A percentile compares a stretch with the other conserved stretches of the same genome.
phyloP scores from a whole-genome alignment of 1,284 basidiomycete genomes.

The Sporisorium scitamineum region DNA sequence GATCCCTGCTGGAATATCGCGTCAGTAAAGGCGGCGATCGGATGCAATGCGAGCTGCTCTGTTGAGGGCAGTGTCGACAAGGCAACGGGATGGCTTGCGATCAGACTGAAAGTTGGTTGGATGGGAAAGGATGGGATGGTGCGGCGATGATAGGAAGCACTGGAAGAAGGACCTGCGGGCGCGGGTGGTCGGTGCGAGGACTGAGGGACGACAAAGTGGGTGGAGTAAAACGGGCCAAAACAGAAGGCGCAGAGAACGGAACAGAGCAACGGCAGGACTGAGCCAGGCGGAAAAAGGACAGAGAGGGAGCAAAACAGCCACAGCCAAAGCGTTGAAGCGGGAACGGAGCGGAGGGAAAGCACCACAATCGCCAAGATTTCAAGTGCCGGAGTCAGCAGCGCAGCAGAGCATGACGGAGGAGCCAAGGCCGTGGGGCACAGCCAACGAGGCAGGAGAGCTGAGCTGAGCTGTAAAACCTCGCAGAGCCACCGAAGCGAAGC shows the following conservation, averaged over 20 bases:
- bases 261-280: not conserved
- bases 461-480: conserved; percentile 8
- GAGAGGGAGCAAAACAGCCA: no score
- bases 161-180: conserved; percentile 6
- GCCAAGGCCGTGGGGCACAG: no score
- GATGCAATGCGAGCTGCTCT: not conserved
- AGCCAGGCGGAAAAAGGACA: conserved; percentile 2
- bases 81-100: not conserved
- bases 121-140: not conserved
- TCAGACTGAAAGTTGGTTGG: not conserved
- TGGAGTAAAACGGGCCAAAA: conserved; percentile 10
- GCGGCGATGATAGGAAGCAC: conserved; percentile 5
- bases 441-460: not conserved
- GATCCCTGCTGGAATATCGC: not conserved
- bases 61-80: not conserved
- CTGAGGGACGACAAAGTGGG: conserved; percentile 1
- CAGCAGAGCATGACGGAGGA: conserved; percentile 5
- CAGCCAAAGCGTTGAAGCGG: not conserved
- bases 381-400: not conserved
- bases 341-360: conserved; percentile 3
- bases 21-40: not conserved
- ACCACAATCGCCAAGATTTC: conserved; percentile 1
- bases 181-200: conserved; percentile 46
- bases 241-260: no score
- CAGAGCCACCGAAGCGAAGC: not conserved